A percentile compares a stretch with the other conserved stretches of the same genome.
Conservation (phyloP, 2,329 filamentous ascomycete species). For the Beauveria sp. region DNA sequence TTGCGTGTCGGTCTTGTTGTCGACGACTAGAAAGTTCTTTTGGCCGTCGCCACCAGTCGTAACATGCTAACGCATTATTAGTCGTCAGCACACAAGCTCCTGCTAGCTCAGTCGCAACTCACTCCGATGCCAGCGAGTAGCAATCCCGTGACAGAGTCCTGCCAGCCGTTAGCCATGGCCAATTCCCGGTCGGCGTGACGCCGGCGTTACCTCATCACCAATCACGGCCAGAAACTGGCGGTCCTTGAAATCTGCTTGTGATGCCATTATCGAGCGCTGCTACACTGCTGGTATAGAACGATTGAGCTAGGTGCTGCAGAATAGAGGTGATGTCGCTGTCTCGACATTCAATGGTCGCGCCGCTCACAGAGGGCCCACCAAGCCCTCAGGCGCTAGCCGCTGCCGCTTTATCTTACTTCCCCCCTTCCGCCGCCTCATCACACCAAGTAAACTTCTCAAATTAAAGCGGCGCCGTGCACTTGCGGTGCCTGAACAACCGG, state of each 20-base stretch:
- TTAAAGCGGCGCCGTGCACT: not conserved
- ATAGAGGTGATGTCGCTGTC: not conserved
- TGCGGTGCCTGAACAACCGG: constrained; percentile 6
- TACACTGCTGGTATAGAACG: not conserved
- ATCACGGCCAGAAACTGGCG: constrained; percentile 96
- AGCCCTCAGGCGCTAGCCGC: not conserved
- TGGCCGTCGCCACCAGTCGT: constrained; percentile 80
- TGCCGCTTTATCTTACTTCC: not conserved
- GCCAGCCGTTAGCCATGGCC: constrained; percentile 17
- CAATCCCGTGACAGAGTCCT: constrained; percentile 95
- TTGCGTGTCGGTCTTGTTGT: constrained; percentile 81
- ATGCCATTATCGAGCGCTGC: constrained; percentile 33
- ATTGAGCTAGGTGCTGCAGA: not conserved
- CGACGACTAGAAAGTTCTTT: constrained; percentile 97
- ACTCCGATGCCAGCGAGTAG: constrained; percentile 94
- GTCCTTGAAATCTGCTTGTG: constrained; percentile 63
- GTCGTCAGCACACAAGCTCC: not conserved
- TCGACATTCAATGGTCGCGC: not conserved
- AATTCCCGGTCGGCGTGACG: not conserved
- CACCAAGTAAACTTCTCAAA: too few relatives aligned
- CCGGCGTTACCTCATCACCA: constrained; percentile 70
- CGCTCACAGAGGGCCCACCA: constrained; percentile 2
- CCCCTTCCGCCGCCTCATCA: not conserved
- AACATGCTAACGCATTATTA: constrained; percentile 59
- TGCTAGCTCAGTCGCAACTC: constrained; percentile 21